Evolutionary conservation across 2,329 filamentous ascomycete genomes (phyloP).

Genomic region (Aspergillus latus): DNA sequence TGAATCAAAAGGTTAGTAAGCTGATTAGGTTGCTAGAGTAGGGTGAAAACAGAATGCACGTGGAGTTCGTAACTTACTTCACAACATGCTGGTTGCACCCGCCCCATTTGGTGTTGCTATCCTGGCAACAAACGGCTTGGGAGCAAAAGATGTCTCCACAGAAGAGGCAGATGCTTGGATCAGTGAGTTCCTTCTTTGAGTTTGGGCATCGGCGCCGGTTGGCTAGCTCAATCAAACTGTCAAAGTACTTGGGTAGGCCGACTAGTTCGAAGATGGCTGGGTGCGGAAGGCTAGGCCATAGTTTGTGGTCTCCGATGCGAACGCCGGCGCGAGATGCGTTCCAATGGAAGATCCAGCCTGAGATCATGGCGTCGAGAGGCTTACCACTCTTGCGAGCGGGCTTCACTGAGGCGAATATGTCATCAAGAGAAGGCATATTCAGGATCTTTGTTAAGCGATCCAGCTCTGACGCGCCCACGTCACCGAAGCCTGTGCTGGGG

Average conservation of each 20-base stretch:
- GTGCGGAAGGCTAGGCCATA: slow-evolving; percentile 63
- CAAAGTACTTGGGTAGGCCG: slow-evolving; percentile 87
- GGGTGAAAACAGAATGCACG: neutral
- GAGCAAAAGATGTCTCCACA: slow-evolving; percentile 97
- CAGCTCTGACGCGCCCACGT: slow-evolving; percentile 71
- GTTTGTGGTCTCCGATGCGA: slow-evolving; percentile 33
- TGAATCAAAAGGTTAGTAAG: slow-evolving; percentile 38
- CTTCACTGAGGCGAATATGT: slow-evolving; percentile 66
- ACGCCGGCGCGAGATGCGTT: slow-evolving; percentile 35
- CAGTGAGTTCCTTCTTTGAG: slow-evolving; percentile 85
- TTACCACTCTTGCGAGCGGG: slow-evolving; percentile 40
- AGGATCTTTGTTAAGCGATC: slow-evolving; percentile 76
- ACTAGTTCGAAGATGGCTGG: slow-evolving; percentile 93
- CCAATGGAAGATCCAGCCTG: slow-evolving; percentile 68
- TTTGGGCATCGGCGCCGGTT: slow-evolving; percentile 81
- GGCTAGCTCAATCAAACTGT: slow-evolving; percentile 87
- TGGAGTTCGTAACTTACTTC: slow-evolving; percentile 59
- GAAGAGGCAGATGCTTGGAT: slow-evolving; percentile 89
- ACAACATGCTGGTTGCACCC: slow-evolving; percentile 89
- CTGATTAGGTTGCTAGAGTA: neutral
- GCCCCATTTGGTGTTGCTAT: slow-evolving; percentile 66
- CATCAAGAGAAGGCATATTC: slow-evolving; percentile 73
- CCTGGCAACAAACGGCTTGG: slow-evolving; percentile 85
- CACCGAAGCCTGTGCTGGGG: slow-evolving; percentile 64
- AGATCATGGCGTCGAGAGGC: slow-evolving; percentile 52